A percentile compares a stretch with the other conserved stretches of the same genome.
Conservation (phyloP, 2,329 filamentous ascomycete genomes). For the Fusarium piperis region DNA sequence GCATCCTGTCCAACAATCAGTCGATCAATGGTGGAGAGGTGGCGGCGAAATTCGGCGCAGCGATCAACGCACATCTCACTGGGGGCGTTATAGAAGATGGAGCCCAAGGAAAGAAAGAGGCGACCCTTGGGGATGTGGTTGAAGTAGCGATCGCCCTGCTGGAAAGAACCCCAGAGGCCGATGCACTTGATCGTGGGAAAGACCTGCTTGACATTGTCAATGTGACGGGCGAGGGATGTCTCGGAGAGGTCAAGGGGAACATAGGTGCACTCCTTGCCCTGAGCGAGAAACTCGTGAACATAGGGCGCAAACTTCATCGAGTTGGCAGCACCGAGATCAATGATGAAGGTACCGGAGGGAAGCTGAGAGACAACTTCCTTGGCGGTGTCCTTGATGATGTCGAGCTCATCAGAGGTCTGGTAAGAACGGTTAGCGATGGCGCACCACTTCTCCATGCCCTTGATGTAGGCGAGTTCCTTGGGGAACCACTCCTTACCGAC, state of each 20-base stretch:
- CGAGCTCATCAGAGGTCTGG: slow-evolving; percentile 26
- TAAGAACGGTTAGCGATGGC: slow-evolving; percentile 27
- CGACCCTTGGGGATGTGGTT: background rate
- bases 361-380: slow-evolving; percentile 12
- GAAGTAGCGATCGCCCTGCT: slow-evolving; percentile 30
- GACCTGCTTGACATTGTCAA: slow-evolving; percentile 9
- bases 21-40: slow-evolving; percentile 11
- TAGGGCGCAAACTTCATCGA: slow-evolving; percentile 37
- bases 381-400: slow-evolving; percentile 31
- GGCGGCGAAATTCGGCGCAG: slow-evolving; percentile 22
- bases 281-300: slow-evolving; percentile 16
- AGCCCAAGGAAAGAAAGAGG: slow-evolving; percentile 30
- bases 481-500: slow-evolving; percentile 19
- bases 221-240: slow-evolving; percentile 7
- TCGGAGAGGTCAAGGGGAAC: slow-evolving; percentile 26
- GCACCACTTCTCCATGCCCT: slow-evolving; percentile 32
- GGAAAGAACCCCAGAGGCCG: slow-evolving; percentile 36
- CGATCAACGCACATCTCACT: slow-evolving; percentile 28
- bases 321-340: slow-evolving; percentile 35
- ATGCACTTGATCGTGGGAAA: slow-evolving; percentile 19
- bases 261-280: slow-evolving; percentile 28
- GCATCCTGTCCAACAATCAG: slow-evolving; percentile 34
- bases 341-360: slow-evolving; percentile 13
- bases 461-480: slow-evolving; percentile 38
- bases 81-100: slow-evolving; percentile 33